A percentile compares a stretch with the other conserved stretches of the same genome.
Conservation (phyloP, 345 rosid genomes). For the Lepidium aucheri region DNA sequence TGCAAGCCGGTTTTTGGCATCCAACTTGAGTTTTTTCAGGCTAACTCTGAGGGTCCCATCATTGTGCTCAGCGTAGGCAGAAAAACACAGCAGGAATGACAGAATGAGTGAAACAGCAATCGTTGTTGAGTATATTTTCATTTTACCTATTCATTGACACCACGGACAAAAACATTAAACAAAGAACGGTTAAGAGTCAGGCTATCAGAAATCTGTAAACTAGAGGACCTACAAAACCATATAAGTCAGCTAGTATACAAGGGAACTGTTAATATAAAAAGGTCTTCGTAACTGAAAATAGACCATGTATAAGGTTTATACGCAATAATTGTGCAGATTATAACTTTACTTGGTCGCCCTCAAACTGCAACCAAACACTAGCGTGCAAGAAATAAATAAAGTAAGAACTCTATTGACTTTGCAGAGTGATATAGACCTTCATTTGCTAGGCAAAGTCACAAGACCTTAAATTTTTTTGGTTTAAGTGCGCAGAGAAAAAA, state of each 20-base stretch:
- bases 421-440: conserved; percentile 1
- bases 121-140: conserved; percentile 34
- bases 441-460: not conserved
- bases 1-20: conserved; percentile 48
- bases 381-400: conserved; percentile 8
- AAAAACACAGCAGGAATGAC: conserved; percentile 31
- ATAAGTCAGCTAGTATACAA: not conserved
- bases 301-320: conserved; percentile 1
- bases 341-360: conserved; percentile 2
- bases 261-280: not conserved
- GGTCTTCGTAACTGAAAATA: not conserved
- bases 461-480: not conserved
- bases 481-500: not conserved
- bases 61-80: conserved; percentile 30
- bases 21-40: conserved; percentile 60
- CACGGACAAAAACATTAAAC: not conserved
- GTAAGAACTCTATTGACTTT: not conserved
- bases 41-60: conserved; percentile 63
- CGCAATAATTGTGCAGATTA: not conserved
- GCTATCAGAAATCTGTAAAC: not conserved
- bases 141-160: conserved; percentile 34
- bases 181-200: not conserved
- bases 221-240: not conserved
- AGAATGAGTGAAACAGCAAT: conserved; percentile 35
- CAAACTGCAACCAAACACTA: not conserved